Evolutionary conservation across 73 alveolate genomes (phyloP).

Genomic region (Paramecium sonneborni): DNA sequence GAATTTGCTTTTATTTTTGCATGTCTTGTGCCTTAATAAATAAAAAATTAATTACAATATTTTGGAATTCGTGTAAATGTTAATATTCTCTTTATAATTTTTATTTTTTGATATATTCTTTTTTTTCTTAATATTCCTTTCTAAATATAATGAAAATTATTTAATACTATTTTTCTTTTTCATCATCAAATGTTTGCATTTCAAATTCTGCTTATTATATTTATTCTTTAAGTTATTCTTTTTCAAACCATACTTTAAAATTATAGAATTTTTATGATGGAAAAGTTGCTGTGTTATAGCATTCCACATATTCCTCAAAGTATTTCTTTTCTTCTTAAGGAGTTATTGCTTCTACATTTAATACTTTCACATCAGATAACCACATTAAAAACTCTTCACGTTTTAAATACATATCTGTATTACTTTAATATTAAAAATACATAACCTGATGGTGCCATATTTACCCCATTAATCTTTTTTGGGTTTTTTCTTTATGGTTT

Average conservation of each 20-base stretch:
- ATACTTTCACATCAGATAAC: constrained; percentile 56
- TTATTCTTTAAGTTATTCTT: not conserved
- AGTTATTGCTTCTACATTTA: constrained; percentile 59
- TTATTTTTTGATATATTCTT: not conserved
- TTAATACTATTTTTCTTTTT: not conserved
- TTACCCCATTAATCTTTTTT: constrained; percentile 27
- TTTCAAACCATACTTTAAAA: constrained; percentile 55
- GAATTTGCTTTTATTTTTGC: constrained; percentile 29
- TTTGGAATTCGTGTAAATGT: constrained; percentile 35
- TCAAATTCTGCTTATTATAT: constrained; percentile 5
- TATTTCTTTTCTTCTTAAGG: constrained; percentile 54
- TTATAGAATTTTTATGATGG: constrained; percentile 60
- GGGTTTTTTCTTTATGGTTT: not conserved
- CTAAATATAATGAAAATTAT: not conserved
- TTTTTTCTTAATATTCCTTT: constrained; percentile 18
- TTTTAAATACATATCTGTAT: constrained; percentile 50
- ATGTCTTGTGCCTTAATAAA: constrained; percentile 51
- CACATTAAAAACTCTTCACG: constrained; percentile 65
- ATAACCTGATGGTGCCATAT: constrained; percentile 40
- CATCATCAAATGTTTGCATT: constrained; percentile 32
- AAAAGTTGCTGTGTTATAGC: constrained; percentile 65
- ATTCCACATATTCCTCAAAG: constrained; percentile 62
- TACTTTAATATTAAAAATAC: constrained; percentile 5
- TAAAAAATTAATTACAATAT: constrained; percentile 21
- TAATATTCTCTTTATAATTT: constrained; percentile 41